Evolutionary conservation across 179 eudicot genomes (phyloP).

Genomic region (Heliamphora pulchella): DNA sequence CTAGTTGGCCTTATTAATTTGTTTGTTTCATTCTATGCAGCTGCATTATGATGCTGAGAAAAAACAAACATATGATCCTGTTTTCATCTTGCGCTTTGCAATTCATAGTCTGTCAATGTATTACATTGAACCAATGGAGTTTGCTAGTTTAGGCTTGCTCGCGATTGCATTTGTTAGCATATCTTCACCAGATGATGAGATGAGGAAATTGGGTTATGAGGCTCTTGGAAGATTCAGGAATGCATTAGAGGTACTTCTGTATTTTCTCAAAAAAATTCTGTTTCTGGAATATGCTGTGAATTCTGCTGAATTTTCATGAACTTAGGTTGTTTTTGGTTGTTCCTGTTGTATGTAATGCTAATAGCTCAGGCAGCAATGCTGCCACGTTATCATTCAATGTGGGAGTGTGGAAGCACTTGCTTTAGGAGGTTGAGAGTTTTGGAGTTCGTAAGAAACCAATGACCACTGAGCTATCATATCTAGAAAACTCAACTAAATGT

Average conservation of each 20-base stretch:
- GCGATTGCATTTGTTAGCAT: conserved; percentile 77
- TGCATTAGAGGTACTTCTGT: conserved; percentile 58
- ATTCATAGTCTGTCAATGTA: conserved; percentile 69
- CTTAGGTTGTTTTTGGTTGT: background rate
- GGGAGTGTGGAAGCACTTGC: background rate
- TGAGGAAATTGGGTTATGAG: conserved; percentile 84
- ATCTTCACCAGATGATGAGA: conserved; percentile 64
- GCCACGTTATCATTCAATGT: background rate
- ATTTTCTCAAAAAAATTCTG: conserved; percentile 9
- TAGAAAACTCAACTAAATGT: background rate
- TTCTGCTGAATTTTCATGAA: conserved; percentile 10
- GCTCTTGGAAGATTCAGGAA: conserved; percentile 67
- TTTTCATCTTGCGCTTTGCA: conserved; percentile 71
- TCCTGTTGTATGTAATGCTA: background rate
- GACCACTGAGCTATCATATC: background rate
- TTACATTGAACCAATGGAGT: conserved; percentile 75
- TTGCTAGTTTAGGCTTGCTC: conserved; percentile 85
- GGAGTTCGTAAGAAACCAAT: background rate
- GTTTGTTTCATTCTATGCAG: conserved; percentile 33
- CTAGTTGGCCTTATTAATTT: background rate
- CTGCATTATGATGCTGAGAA: conserved; percentile 25
- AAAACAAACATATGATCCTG: conserved; percentile 64
- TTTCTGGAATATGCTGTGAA: conserved; percentile 10
- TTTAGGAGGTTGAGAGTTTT: background rate
- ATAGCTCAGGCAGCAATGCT: background rate